Percentiles rank a stretch among this genome's conserved stretches.
phyloP scores from a whole-genome alignment of 106 monocot species.

The Acorus gramineus region DNA sequence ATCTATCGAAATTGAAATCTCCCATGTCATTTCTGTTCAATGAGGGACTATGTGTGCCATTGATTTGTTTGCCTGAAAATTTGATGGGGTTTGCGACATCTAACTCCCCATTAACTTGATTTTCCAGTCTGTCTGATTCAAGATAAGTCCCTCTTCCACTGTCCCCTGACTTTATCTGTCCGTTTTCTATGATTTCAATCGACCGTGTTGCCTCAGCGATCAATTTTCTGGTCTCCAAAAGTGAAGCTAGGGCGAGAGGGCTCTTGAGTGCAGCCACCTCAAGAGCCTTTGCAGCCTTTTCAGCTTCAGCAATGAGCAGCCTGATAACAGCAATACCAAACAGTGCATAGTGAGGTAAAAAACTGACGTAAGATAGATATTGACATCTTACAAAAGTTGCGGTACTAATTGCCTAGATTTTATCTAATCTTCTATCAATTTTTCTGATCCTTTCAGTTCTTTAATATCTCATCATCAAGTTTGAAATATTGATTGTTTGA shows the following conservation, averaged over 20 bases:
- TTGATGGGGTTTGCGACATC: background rate
- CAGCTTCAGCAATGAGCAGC: slow-evolving; percentile 72
- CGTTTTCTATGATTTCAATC: slow-evolving; percentile 44
- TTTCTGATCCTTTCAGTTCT: too few relatives aligned
- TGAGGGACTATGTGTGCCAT: slow-evolving; percentile 27
- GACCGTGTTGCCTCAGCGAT: slow-evolving; percentile 23
- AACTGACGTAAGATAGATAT: too few relatives aligned
- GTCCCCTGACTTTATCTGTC: slow-evolving; percentile 12
- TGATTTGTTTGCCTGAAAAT: slow-evolving; percentile 17
- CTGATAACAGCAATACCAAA: slow-evolving; percentile 26
- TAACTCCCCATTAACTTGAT: slow-evolving; percentile 4
- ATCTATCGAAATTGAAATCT: slow-evolving; percentile 4
- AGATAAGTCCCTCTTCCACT: slow-evolving; percentile 3
- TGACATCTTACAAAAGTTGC: too few relatives aligned
- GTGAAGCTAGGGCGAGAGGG: too few relatives aligned
- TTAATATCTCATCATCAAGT: too few relatives aligned
- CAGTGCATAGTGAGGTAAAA: background rate
- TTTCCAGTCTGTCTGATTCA: background rate
- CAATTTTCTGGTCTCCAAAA: too few relatives aligned
- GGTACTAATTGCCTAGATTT: too few relatives aligned
- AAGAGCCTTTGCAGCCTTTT: too few relatives aligned
- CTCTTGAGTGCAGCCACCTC: too few relatives aligned
- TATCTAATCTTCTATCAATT: too few relatives aligned
- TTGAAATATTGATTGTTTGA: too few relatives aligned
- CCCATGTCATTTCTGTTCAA: background rate